Percentiles rank a stretch among this genome's conserved stretches.
Evolutionary conservation across 2,329 filamentous ascomycete genomes (phyloP).

Genomic region (Meredithiella fracta): DNA sequence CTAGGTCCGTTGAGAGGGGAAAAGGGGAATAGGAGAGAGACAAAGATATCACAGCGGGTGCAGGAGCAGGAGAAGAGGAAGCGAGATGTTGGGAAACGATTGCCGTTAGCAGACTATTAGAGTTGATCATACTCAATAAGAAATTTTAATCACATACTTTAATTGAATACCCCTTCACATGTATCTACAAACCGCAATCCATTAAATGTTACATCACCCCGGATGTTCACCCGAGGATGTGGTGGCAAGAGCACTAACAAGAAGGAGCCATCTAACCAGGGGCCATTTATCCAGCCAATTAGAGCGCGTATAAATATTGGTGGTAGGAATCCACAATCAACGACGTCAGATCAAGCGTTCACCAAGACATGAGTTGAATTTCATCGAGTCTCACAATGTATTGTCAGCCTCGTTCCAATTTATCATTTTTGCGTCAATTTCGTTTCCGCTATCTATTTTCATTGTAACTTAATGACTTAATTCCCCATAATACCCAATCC

Average conservation of each 20-base stretch:
- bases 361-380: neutral
- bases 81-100: conserved; percentile 57
- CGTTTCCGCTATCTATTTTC: neutral
- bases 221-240: too few species aligned
- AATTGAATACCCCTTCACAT: too few species aligned
- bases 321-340: conserved; percentile 11
- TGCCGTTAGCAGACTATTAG: conserved; percentile 54
- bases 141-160: too few species aligned
- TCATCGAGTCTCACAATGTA: neutral
- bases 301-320: neutral
- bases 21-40: conserved; percentile 34
- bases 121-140: neutral
- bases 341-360: conserved; percentile 5
- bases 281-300: conserved; percentile 7
- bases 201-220: too few species aligned
- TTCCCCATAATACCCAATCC: neutral
- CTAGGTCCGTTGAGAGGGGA: conserved; percentile 58
- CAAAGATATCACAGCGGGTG: conserved; percentile 41
- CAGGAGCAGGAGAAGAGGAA: conserved; percentile 39
- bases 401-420: neutral
- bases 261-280: neutral
- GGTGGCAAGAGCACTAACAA: neutral
- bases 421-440: neutral
- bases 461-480: neutral
- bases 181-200: too few species aligned